Evolutionary conservation across 2,329 filamentous ascomycete genomes (phyloP).

Genomic region (Colletotrichum lini): DNA sequence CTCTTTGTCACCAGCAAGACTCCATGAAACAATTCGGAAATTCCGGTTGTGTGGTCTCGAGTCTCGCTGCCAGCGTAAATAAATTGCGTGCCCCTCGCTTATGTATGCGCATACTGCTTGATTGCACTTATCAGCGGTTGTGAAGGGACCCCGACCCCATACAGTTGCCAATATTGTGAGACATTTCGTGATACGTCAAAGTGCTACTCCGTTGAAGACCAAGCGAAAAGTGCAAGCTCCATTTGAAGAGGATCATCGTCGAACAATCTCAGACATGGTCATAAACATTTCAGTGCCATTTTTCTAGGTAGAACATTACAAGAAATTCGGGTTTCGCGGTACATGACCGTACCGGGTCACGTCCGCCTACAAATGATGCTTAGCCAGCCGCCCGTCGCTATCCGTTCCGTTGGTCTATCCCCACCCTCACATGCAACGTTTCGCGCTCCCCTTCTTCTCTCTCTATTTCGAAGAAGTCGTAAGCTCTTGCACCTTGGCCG

Average conservation of each 20-base stretch:
- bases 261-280: neutral
- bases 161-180: too few relatives aligned
- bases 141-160: too few relatives aligned
- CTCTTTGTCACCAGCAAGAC: neutral
- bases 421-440: neutral
- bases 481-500: slow-evolving; percentile 54
- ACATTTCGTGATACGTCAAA: too few relatives aligned
- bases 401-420: neutral
- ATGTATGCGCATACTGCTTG: too few relatives aligned
- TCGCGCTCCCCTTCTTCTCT: neutral
- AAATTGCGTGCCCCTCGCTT: too few relatives aligned
- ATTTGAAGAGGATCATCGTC: neutral
- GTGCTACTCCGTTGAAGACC: neutral
- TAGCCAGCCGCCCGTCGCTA: neutral
- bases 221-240: neutral
- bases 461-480: slow-evolving; percentile 44
- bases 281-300: slow-evolving; percentile 3
- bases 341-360: neutral
- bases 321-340: neutral
- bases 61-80: too few relatives aligned
- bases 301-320: neutral
- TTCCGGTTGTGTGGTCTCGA: neutral
- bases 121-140: too few relatives aligned
- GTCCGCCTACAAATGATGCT: neutral
- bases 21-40: neutral